Conservation (phyloP, 176 grass and related monocot genomes). For the Eleusine coracana region DNA sequence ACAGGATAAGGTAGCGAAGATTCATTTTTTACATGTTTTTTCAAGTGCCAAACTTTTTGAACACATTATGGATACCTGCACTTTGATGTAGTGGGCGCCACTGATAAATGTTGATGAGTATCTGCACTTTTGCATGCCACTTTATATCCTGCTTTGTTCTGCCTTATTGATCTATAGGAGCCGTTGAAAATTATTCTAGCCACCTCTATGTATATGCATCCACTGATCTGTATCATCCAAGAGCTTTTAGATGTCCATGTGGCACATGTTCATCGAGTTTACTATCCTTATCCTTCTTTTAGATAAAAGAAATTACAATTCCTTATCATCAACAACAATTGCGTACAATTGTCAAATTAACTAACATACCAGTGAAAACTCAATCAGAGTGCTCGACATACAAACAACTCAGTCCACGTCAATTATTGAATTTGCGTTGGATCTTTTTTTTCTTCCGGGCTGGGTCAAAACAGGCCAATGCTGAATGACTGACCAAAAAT, state of each 20-base stretch:
- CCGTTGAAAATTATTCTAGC: background rate
- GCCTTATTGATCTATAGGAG: background rate
- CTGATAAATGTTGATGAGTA: background rate
- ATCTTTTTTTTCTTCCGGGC: background rate
- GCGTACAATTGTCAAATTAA: background rate
- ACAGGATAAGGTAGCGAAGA: background rate
- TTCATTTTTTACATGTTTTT: background rate
- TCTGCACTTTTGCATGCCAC: background rate
- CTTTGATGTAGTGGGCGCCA: background rate
- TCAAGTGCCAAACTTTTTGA: background rate
- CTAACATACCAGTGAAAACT: background rate
- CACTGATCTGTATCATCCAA: background rate
- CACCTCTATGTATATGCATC: background rate
- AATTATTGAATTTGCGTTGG: background rate
- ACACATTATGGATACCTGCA: background rate
- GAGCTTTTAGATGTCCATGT: background rate
- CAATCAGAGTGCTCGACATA: background rate
- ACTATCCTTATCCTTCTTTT: background rate
- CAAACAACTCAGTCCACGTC: background rate
- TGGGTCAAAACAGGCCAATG: background rate
- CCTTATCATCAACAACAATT: too few species aligned
- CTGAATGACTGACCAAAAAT: slow-evolving; percentile 6
- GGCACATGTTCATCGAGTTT: background rate
- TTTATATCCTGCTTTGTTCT: background rate
- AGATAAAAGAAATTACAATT: background rate